Base-by-base conservation (phyloP, 2,329 filamentous ascomycete genomes). In the Phaeoacremonium minimum region DNA sequence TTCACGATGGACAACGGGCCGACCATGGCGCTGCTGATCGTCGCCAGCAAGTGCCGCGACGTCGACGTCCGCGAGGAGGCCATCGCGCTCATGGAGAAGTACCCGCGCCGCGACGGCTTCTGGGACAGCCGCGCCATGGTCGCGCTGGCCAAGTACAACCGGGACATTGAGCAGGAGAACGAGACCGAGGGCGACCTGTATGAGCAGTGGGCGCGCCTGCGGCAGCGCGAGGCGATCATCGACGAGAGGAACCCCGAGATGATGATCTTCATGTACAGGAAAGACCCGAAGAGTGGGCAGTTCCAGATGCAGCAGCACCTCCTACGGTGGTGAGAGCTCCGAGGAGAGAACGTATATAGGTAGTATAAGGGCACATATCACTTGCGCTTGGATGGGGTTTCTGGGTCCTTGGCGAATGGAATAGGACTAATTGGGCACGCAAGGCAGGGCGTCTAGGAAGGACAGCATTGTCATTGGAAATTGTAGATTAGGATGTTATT, bases 1-100 rank as follows among this genome's bases (percentile, higher is more conserved):
- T 69, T 70, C 40, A 58, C 66, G 1, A 64, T 70, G 61, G 66
- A 70, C 39, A 59, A 63, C 3, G 67, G 67, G 1, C 66, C 63
- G 48, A 66, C 64, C 6, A 66, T 66, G 63, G 63, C 64, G 1
- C 49, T 71, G 4, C 64, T 67, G 16, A 46, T 67, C 5, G 56
- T 60, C 4, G 53, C 65, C 0, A 62, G 65, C 47, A 61, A 57
- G 6, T 69, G 64, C 31, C 57, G 64, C 7, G 61, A 67, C 32
- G 48, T 51, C 4, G 41, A 46, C 0, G 58, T 70, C 5, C 53
- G 64, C 11, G 55, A 58, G 6, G 60, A 68, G 5, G 58, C 67
- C 7, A 58, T 63, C 12, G 52, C 58, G 7, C 60, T 71, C 14
- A 49, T 71, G 13, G 52, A 52, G 4, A 46, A 56, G 32, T 64